Evolutionary conservation across 2,329 filamentous ascomycete genomes (phyloP), one percentile per base, ranked within the genome.

Genomic region (Ascochyta rabiei): DNA sequence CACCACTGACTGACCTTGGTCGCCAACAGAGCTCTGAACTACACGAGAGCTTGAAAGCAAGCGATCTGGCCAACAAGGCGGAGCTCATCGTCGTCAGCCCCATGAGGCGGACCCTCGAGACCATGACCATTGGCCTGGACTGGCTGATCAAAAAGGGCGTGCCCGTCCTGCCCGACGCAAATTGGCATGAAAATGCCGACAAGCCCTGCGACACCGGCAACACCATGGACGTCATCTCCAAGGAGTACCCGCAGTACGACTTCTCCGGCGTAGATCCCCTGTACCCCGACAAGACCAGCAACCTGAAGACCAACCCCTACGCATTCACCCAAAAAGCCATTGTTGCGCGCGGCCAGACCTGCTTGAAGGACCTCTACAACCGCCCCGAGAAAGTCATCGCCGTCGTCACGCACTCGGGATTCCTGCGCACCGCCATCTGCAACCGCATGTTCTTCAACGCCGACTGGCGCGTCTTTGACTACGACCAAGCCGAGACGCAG

Each of bases 101-200:
- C 1, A 87, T 89, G 84, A 77, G 80, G 15, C 80, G 87, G 26
- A 89, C 86, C 1, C 76, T 89, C 26, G 84, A 90, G 72, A 89
- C 87, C 1, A 82, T 86, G 1, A 75, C 82, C 37, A 76, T 82
- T 8, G 81, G 81, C 0, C 75, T 89, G 1, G 81, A 82, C 60
- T 88, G 82, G 80, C 75, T 89, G 40, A 76, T 85, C 43, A 79
- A 73, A 42, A 71, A 69, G 50, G 63, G 63, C 1, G 75, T 86
- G 18, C 79, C 77, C 40, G 78, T 88, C 21, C 73, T 82, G 42
- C 81, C 83, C 1, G 80, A 85, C 63, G 85, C 87, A 4, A 79
- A 80, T 49, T 89, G 87, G 87, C 87, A 89, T 77, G 78, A 80
- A 63, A 80, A 77, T 57, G 71, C 75, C 53, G 75, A 66, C 64